Evolutionary conservation across 768 basidiomycete species (phyloP), one percentile per base, ranked within the genome.

Genomic region (Auricularia cornea): DNA sequence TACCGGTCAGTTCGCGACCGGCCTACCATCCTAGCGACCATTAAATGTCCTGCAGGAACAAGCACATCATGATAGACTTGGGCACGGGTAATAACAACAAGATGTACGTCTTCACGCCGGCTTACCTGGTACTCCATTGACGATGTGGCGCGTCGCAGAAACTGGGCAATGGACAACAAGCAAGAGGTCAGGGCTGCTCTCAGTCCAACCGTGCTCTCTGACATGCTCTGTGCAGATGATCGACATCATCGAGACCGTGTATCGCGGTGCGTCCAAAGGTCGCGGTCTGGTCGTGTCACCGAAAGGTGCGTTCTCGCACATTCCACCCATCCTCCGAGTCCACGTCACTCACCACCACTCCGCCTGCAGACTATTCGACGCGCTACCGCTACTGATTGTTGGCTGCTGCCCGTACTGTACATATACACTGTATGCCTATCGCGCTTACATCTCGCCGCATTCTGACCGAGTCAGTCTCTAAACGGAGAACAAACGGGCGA

Each of bases 61-160:
- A 98, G 73, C 97, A 98, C 73, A 98, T 98, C 77, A 98, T 98
- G 96, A 98, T 99, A 71, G 97, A 98, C 84, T 78, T 98, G 67
- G 95, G 94, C n/a, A 98, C 95, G 59, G 95, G 95, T 80, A 97
- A 98, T 76, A 98, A 98, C 77, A 98, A 98, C 78, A 98, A 98
- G 80, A 97, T 97, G 94, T 95, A 63, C 67, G 92, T 80, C 3
- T 20, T 10, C 12, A 18, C 29, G 48, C 41, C 33, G n/a, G 14
- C 30, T 28, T 61, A 31, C n/a, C n/a, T n/a, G n/a, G n/a, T n/a
- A n/a, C n/a, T n/a, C n/a, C n/a, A n/a, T n/a, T n/a, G n/a, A n/a
- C n/a, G n/a, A n/a, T n/a, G n/a, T n/a, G n/a, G n/a, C n/a, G 32
- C 44, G 56, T 10, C 26, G 33, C 51, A 29, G 97, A 75, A 98